Percentiles rank a stretch among this genome's conserved stretches.
Evolutionary conservation across 176 grass and related monocot genomes (phyloP).

Genomic region (Paspalum vaginatum): DNA sequence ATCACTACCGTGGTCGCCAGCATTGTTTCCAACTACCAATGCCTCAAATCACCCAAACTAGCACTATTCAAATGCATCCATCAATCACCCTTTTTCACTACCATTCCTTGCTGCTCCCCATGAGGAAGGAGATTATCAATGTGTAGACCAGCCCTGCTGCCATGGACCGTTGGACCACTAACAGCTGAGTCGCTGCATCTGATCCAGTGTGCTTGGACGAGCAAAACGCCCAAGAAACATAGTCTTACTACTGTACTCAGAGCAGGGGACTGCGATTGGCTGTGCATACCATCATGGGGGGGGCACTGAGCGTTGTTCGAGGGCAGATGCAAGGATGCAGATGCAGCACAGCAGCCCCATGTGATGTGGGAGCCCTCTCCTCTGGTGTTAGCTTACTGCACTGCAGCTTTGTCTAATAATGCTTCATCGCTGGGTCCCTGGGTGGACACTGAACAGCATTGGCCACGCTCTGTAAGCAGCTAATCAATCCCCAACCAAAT

Average conservation of each 20-base stretch:
- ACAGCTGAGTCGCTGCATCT: constrained; percentile 35
- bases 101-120: constrained; percentile 35
- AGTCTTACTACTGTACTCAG: constrained; percentile 27
- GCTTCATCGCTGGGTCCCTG: constrained; percentile 7
- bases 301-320: constrained; percentile 35
- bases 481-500: constrained; percentile 13
- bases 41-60: constrained; percentile 32
- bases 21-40: constrained; percentile 30
- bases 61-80: constrained; percentile 27
- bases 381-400: constrained; percentile 17
- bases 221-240: constrained; percentile 34
- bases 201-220: constrained; percentile 40
- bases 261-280: constrained; percentile 36
- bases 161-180: constrained; percentile 30
- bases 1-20: constrained; percentile 34
- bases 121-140: constrained; percentile 43
- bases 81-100: neutral
- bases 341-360: constrained; percentile 37
- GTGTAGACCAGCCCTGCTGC: constrained; percentile 34
- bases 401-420: neutral
- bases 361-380: constrained; percentile 36
- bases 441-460: constrained; percentile 10
- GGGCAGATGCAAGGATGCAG: constrained; percentile 28
- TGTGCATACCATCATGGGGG: constrained; percentile 29
- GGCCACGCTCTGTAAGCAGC: constrained; percentile 15